Conservation (phyloP, 1,139 yeast species). For the Debaryomyces coudertii region DNA sequence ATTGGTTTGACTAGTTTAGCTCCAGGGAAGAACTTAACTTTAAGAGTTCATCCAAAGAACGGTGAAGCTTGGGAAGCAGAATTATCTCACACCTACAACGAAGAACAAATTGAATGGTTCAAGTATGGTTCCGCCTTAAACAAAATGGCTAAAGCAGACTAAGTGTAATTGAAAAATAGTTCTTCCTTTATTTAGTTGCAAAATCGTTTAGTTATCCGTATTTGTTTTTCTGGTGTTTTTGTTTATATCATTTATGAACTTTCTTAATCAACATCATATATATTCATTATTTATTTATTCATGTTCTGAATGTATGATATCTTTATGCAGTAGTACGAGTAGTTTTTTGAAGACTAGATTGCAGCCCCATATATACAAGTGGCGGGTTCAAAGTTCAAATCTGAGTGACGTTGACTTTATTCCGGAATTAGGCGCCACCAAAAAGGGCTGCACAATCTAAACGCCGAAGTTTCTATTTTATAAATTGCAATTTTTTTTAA, state of each 20-base stretch:
- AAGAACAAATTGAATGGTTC: constrained; percentile 98
- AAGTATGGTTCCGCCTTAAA: constrained; percentile 98
- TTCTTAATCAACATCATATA: constrained; percentile 6
- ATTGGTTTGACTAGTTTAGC: constrained; percentile 83
- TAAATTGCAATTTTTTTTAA: too few relatives aligned
- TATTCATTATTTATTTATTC: constrained; percentile 9
- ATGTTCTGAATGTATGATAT: constrained; percentile 1
- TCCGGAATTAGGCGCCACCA: not conserved
- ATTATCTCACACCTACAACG: constrained; percentile 93
- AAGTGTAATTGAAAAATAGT: constrained; percentile 1
- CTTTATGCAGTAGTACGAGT: not conserved
- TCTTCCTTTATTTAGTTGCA: constrained; percentile 8
- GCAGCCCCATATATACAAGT: too few relatives aligned
- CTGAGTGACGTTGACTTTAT: too few relatives aligned
- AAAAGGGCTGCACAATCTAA: not conserved
- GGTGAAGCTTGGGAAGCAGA: constrained; percentile 86
- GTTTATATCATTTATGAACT: constrained; percentile 6
- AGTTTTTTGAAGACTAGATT: not conserved
- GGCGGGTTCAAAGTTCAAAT: too few relatives aligned
- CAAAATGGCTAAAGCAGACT: constrained; percentile 71
- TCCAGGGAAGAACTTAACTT: constrained; percentile 87
- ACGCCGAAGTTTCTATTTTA: not conserved
- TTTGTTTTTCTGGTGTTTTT: constrained; percentile 8
- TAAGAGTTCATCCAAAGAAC: constrained; percentile 88
- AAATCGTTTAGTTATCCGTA: constrained; percentile 1